Percentiles rank a stretch among this genome's conserved stretches.
Conservation (phyloP, 106 monocot genomes). For the Dioscorea dumetorum region DNA sequence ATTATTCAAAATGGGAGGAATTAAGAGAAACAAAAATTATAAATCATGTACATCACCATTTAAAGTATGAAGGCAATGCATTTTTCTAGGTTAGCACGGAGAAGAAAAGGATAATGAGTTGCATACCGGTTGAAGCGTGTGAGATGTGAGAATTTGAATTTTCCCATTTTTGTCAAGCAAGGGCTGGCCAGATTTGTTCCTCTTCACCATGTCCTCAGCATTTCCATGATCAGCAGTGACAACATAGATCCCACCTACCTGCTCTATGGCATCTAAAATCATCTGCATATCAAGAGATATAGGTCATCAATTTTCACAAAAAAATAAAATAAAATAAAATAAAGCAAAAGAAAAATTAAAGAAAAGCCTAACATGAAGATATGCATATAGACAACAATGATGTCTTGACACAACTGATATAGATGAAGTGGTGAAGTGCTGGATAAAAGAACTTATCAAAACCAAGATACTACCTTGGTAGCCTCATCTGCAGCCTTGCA, state of each 20-base stretch:
- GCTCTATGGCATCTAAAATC: slow-evolving; percentile 54
- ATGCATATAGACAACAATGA: too few relatives aligned
- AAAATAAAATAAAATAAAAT: too few relatives aligned
- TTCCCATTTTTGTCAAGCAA: slow-evolving; percentile 24
- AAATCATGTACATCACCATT: too few relatives aligned
- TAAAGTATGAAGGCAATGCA: too few relatives aligned
- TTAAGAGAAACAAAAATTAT: neutral
- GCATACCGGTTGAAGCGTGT: slow-evolving; percentile 68
- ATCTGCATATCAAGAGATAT: slow-evolving; percentile 19
- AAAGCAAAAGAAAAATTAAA: too few relatives aligned
- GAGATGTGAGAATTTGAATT: slow-evolving; percentile 64
- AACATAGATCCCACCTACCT: slow-evolving; percentile 64
- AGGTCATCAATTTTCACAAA: neutral
- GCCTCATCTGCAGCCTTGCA: slow-evolving; percentile 81
- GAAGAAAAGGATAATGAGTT: neutral
- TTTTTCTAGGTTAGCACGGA: too few relatives aligned
- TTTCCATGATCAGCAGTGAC: slow-evolving; percentile 85
- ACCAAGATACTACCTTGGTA: slow-evolving; percentile 54
- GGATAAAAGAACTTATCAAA: neutral
- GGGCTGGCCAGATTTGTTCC: slow-evolving; percentile 41
- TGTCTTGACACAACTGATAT: too few relatives aligned
- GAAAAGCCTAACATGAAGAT: neutral
- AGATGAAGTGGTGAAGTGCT: too few relatives aligned
- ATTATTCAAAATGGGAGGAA: neutral
- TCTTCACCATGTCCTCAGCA: slow-evolving; percentile 75